Evolutionary conservation across 169 alveolate genomes (phyloP).

Genomic region (Plasmodium coatneyi): DNA sequence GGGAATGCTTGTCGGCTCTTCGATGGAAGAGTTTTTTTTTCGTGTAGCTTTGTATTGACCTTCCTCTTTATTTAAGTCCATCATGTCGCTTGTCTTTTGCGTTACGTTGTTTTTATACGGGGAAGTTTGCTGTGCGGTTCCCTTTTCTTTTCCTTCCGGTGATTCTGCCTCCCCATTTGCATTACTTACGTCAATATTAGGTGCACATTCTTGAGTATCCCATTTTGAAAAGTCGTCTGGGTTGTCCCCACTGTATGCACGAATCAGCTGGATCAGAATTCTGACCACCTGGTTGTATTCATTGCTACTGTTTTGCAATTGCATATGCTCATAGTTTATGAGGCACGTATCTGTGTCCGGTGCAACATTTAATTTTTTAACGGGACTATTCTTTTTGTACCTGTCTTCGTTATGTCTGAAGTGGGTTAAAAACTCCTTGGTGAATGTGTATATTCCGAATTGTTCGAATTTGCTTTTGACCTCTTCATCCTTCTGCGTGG

Average conservation of each 20-base stretch:
- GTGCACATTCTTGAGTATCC: neutral
- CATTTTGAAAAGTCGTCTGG: neutral
- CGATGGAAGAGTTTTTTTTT: neutral
- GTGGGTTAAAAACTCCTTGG: conserved; percentile 50
- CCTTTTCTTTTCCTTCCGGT: neutral
- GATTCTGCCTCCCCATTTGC: neutral
- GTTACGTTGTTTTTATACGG: neutral
- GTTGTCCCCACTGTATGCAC: neutral
- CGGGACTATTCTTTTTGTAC: conserved; percentile 26
- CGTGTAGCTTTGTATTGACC: neutral
- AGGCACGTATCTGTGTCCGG: neutral
- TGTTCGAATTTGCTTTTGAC: conserved; percentile 58
- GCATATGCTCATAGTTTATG: neutral
- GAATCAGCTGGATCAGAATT: conserved; percentile 46
- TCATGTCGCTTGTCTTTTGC: neutral
- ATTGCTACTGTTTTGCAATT: neutral
- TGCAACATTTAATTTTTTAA: neutral
- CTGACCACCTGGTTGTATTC: conserved; percentile 20
- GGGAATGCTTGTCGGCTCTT: neutral
- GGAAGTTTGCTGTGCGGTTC: neutral
- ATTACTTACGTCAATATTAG: neutral
- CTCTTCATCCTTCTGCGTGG: conserved; percentile 29
- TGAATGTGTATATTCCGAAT: conserved; percentile 30
- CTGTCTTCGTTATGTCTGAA: conserved; percentile 56
- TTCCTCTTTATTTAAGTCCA: neutral